These are phyloP conservation scores for Hygrocybe punicea DNA, from an alignment of 768 basidiomycete species.

Conservation along the genomic window DNA sequence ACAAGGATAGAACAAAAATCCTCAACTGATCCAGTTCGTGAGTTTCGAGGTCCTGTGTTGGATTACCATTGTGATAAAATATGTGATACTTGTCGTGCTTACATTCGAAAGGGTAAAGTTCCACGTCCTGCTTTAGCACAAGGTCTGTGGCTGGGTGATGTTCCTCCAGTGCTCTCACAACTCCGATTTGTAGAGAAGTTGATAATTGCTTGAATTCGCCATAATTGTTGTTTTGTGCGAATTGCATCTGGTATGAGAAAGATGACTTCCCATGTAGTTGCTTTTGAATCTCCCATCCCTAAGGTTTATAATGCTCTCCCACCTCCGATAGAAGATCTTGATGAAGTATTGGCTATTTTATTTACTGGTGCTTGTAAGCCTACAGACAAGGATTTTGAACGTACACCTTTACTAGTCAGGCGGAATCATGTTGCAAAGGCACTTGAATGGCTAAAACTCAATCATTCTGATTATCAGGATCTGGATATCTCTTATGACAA, in stretches of 20 bases:
- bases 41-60: slow-evolving; percentile 15
- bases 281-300: slow-evolving; percentile 28
- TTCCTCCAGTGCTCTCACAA: slow-evolving; percentile 21
- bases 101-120: not conserved
- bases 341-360: no score
- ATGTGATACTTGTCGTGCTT: slow-evolving; percentile 5
- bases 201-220: slow-evolving; percentile 20
- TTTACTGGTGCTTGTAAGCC: slow-evolving; percentile 28
- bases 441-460: slow-evolving; percentile 33
- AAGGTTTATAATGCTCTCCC: slow-evolving; percentile 25
- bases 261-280: not conserved
- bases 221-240: slow-evolving; percentile 13
- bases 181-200: slow-evolving; percentile 27
- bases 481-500: slow-evolving; percentile 26
- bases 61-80: slow-evolving; percentile 5
- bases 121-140: slow-evolving; percentile 24
- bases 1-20: slow-evolving; percentile 4
- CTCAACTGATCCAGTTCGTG: slow-evolving; percentile 4
- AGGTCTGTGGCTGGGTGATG: slow-evolving; percentile 32
- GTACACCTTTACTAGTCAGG: slow-evolving; percentile 5
- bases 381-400: slow-evolving; percentile 22
- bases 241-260: no score
- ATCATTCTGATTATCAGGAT: slow-evolving; percentile 32
- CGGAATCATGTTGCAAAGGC: slow-evolving; percentile 22
- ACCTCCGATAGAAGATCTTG: no score